Percentiles rank a stretch among this genome's conserved stretches.
Conservation (phyloP, 768 basidiomycete genomes). For the Paxillus rubicundulus region DNA sequence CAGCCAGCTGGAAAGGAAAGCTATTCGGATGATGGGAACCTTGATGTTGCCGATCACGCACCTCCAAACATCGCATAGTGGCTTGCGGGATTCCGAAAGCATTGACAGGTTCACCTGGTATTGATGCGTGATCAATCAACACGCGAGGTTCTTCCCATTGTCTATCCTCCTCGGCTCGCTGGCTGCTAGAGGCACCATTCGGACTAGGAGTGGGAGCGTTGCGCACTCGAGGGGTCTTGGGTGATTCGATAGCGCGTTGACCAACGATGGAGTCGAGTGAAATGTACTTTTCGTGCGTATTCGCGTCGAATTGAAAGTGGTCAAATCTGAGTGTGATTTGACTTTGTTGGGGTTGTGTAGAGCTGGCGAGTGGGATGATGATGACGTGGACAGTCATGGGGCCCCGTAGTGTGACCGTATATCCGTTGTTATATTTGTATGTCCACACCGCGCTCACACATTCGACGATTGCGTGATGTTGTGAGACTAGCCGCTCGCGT, state of each 20-base stretch:
- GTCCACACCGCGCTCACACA: constrained; percentile 78
- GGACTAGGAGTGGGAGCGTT: constrained; percentile 35
- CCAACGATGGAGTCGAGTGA: constrained; percentile 62
- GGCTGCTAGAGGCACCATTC: constrained; percentile 24
- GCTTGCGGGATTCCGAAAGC: constrained; percentile 87
- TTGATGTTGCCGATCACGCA: constrained; percentile 28
- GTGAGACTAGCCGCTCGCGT: constrained; percentile 59
- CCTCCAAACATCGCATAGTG: constrained; percentile 86
- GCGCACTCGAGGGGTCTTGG: constrained; percentile 36
- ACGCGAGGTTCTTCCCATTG: constrained; percentile 67
- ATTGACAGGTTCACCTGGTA: constrained; percentile 83
- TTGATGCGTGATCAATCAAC: constrained; percentile 56
- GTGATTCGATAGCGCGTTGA: constrained; percentile 41
- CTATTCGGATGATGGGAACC: constrained; percentile 2
- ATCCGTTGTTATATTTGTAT: constrained; percentile 76
- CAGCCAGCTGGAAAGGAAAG: constrained; percentile 54
- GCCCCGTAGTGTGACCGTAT: constrained; percentile 72
- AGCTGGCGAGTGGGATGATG: constrained; percentile 27
- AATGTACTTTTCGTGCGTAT: constrained; percentile 70
- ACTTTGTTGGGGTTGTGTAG: constrained; percentile 20
- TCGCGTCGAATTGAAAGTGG: constrained; percentile 71
- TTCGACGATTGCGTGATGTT: constrained; percentile 54
- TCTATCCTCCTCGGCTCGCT: constrained; percentile 49
- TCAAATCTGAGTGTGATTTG: constrained; percentile 59
- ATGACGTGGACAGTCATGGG: constrained; percentile 66